Conservation (phyloP, 768 basidiomycete genomes). For the Lactarius evosmus region DNA sequence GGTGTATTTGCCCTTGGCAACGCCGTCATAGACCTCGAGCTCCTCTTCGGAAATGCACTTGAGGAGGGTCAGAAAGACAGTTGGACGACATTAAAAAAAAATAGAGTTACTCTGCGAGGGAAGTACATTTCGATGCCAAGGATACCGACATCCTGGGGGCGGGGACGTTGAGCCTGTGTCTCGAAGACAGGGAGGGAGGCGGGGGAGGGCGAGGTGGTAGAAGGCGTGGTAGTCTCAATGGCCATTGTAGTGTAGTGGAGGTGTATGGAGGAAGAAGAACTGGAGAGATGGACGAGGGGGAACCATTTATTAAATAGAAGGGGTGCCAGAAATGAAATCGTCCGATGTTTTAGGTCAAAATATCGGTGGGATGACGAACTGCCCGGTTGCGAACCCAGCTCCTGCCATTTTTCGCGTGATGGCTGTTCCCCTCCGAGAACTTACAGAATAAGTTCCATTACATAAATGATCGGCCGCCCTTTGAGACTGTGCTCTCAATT, state of each 20-base stretch:
- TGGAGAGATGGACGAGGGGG: background rate
- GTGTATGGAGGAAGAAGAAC: background rate
- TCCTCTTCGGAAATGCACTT: constrained; percentile 95
- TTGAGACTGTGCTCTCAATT: background rate
- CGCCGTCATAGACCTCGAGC: constrained; percentile 40
- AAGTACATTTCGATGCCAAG: constrained; percentile 30
- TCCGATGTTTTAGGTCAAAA: constrained; percentile 28
- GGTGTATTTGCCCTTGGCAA: constrained; percentile 87
- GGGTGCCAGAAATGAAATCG: constrained; percentile 13
- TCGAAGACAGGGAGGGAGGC: constrained; percentile 25
- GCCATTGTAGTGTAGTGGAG: constrained; percentile 29
- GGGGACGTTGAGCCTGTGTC: constrained; percentile 25
- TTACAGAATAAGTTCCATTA: constrained; percentile 11
- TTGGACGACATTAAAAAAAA: background rate
- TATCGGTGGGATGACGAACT: background rate
- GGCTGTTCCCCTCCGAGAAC: constrained; percentile 6
- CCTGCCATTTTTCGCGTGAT: background rate
- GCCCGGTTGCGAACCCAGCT: background rate
- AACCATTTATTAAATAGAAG: constrained; percentile 21
- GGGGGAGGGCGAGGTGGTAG: constrained; percentile 14
- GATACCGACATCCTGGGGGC: constrained; percentile 29
- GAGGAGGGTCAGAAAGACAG: background rate
- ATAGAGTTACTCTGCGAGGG: constrained; percentile 14
- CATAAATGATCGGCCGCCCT: constrained; percentile 20
- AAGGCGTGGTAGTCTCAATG: constrained; percentile 21